These are phyloP conservation scores for Clavispora santaluciae DNA, from an alignment of 805 yeast genomes.

Conservation along the genomic window DNA sequence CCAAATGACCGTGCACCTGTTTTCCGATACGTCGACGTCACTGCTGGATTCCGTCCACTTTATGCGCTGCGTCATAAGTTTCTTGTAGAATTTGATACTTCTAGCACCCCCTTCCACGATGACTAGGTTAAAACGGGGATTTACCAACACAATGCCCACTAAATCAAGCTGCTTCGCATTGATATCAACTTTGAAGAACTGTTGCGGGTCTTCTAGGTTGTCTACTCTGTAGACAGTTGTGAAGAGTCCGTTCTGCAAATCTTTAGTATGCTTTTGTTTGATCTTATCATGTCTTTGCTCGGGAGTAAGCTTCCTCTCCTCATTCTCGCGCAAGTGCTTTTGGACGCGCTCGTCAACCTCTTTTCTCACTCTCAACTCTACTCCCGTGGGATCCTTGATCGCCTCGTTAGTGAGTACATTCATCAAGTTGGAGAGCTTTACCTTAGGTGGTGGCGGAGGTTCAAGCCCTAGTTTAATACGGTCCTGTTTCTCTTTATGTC, in stretches of 20 bases:
- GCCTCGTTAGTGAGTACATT: constrained; percentile 81
- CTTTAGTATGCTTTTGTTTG: constrained; percentile 41
- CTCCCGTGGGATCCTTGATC: constrained; percentile 81
- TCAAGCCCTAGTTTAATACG: constrained; percentile 74
- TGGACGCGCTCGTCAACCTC: constrained; percentile 62
- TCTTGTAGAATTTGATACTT: constrained; percentile 56
- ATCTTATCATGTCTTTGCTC: constrained; percentile 54
- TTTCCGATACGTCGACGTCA: constrained; percentile 32
- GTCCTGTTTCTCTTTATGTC: constrained; percentile 69
- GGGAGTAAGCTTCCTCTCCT: constrained; percentile 53
- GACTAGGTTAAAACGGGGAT: constrained; percentile 49
- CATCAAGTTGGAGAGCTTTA: constrained; percentile 80
- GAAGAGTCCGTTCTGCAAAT: constrained; percentile 47
- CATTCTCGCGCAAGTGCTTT: constrained; percentile 58
- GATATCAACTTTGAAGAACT: constrained; percentile 67
- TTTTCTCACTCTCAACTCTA: constrained; percentile 64
- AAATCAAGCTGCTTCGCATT: constrained; percentile 73
- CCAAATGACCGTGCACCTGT: constrained; percentile 57
- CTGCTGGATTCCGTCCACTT: constrained; percentile 55
- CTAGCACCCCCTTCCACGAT: constrained; percentile 73
- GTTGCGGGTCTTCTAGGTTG: constrained; percentile 56
- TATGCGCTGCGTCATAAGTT: constrained; percentile 56
- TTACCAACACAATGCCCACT: constrained; percentile 55
- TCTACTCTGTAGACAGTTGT: constrained; percentile 58
- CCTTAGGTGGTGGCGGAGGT: constrained; percentile 86